Base-by-base conservation (phyloP, 2,329 filamentous ascomycete species). In the Ambrosiella beaveri region DNA sequence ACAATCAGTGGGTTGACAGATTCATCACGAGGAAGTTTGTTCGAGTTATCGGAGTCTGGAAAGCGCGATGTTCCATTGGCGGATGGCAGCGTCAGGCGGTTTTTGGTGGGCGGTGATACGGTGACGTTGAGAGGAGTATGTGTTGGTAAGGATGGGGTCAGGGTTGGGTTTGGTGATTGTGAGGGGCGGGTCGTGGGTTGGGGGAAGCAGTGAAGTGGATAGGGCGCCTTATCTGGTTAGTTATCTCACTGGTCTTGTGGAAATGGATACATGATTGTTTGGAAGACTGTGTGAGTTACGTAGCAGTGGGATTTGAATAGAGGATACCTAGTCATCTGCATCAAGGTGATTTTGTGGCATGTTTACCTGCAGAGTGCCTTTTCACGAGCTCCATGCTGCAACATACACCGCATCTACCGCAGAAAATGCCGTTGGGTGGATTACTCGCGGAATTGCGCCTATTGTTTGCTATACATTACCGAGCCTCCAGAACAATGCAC, bases 1-100 rank as follows among this genome's bases (percentile, higher is more conserved):
- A 65, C 65, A 19, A 65, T 66, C 53, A 75, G 73, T 63, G 74
- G 74, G 2, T 67, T 71, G 3, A 68, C 65, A 3, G 56, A 64
- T 0, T 63, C 63, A 4, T 68, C 73, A 63, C 67, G 68, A 39
- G 74, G 74, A 6, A 72, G 72, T 61, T 60, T 76, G 58, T 64
- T 75, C 15, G 74, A 76, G 66, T 66, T 74, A 65, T 74, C 66
- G 19, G 68, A 71, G 54, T 69, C 68, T n/a, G 74, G 74, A 7
- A 73, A 72, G 66, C 69, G 69, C 61, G 68, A 71, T 11, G 63
- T 75, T 17, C 63, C 70, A 62, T 66, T 75, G 27, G 64, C 64
- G 19, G 69, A 69, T 7, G 71, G 71, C 67, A 69, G 71, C 41
- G 65, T 66, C 6, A 69, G 73, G 11, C 69, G 65, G 37, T 75